Conservation (phyloP, 2,329 filamentous ascomycete species). For the Berkeleyomyces basicola region DNA sequence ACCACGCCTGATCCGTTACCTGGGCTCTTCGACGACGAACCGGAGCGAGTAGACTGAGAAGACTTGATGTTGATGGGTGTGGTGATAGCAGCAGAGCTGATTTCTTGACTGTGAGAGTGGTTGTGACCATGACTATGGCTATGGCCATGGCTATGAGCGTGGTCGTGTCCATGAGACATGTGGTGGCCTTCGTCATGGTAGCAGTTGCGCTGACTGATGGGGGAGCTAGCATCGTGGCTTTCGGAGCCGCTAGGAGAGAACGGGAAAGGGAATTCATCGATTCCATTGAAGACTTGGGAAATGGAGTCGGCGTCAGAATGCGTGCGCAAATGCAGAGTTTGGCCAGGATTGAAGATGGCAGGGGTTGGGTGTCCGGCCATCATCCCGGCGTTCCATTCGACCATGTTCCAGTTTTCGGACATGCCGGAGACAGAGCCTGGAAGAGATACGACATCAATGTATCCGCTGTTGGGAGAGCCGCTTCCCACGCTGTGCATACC, state of each 20-base stretch:
- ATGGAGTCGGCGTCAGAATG: slow-evolving; percentile 53
- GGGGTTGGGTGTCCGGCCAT: slow-evolving; percentile 26
- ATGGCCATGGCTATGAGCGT: slow-evolving; percentile 44
- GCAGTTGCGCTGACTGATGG: slow-evolving; percentile 41
- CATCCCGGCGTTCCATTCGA: slow-evolving; percentile 38
- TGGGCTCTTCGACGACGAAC: slow-evolving; percentile 40
- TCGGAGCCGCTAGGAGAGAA: slow-evolving; percentile 49
- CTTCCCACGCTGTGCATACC: slow-evolving; percentile 27
- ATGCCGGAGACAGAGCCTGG: slow-evolving; percentile 43
- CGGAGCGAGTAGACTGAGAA: slow-evolving; percentile 28
- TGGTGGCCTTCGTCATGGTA: slow-evolving; percentile 39
- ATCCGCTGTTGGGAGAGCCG: slow-evolving; percentile 34
- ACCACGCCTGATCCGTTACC: slow-evolving; percentile 36
- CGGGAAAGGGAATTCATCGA: slow-evolving; percentile 56
- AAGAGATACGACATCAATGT: slow-evolving; percentile 73
- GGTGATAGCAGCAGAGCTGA: slow-evolving; percentile 42
- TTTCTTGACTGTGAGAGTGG: slow-evolving; percentile 39
- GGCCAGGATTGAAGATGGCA: slow-evolving; percentile 79
- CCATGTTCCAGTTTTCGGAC: slow-evolving; percentile 61
- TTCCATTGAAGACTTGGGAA: slow-evolving; percentile 59
- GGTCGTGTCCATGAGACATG: slow-evolving; percentile 25
- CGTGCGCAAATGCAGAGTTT: slow-evolving; percentile 76
- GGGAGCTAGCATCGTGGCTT: slow-evolving; percentile 41
- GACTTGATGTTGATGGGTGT: slow-evolving; percentile 55
- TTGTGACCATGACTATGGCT: slow-evolving; percentile 29